A percentile compares a stretch with the other conserved stretches of the same genome.
Evolutionary conservation across 164 flowering plant species (phyloP).

Genomic region (Vitis amurensis): DNA sequence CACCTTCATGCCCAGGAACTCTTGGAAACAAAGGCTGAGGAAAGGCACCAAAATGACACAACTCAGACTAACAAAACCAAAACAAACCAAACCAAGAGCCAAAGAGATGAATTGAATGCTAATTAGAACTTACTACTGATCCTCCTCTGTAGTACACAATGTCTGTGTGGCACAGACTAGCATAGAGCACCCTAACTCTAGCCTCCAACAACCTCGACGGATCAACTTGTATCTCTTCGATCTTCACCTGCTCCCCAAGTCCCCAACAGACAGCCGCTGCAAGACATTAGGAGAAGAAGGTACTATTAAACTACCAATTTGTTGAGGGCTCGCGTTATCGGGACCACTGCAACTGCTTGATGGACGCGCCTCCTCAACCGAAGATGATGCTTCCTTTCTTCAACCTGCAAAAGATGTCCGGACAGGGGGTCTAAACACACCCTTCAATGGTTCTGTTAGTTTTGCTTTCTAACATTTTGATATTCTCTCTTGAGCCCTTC

Average conservation of each 20-base stretch:
- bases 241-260: conserved; percentile 28
- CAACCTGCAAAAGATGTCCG: no score
- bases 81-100: neutral
- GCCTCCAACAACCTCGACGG: conserved; percentile 41
- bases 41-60: neutral
- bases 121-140: conserved; percentile 7
- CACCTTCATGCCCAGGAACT: conserved; percentile 58
- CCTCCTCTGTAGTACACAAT: conserved; percentile 22
- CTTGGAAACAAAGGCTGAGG: conserved; percentile 44
- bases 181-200: conserved; percentile 46
- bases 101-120: no score
- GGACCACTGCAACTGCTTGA: no score
- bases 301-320: no score
- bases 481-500: no score
- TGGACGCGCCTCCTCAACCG: no score
- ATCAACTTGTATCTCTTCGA: conserved; percentile 14
- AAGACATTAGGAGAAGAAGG: neutral
- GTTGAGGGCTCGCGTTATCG: no score
- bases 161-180: conserved; percentile 54
- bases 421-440: no score
- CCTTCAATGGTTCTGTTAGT: no score
- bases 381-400: no score
- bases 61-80: neutral
- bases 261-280: conserved; percentile 43
- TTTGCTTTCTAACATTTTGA: no score